A percentile compares a stretch with the other conserved stretches of the same genome.
These are phyloP conservation scores for Fraxinus pennsylvanica DNA, from an alignment of 257 asterid genomes.

Conservation along the genomic window DNA sequence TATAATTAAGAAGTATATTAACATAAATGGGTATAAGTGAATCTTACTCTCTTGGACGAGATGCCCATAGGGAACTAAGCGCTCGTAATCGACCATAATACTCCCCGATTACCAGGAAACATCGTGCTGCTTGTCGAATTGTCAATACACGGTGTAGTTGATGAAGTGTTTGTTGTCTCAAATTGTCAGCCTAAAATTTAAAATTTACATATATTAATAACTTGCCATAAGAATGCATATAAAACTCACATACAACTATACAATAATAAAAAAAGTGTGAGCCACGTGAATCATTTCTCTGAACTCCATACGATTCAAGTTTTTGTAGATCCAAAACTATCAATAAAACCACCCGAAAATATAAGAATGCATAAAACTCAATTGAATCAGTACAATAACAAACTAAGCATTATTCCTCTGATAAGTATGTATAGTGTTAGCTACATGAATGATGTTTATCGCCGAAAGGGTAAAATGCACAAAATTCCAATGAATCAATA, in stretches of 20 bases:
- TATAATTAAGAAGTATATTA: not conserved
- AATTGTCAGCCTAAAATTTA: constrained; percentile 73
- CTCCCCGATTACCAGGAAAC: constrained; percentile 87
- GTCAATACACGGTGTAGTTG: constrained; percentile 74
- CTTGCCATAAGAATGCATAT: too few relatives aligned
- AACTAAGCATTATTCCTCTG: too few relatives aligned
- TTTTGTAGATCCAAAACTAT: too few relatives aligned
- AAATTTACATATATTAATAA: not conserved
- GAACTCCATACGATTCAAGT: too few relatives aligned
- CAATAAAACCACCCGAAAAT: too few relatives aligned
- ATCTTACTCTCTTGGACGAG: constrained; percentile 93
- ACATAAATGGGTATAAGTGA: not conserved
- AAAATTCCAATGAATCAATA: not conserved
- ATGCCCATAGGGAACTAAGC: constrained; percentile 89
- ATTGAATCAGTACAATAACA: too few relatives aligned
- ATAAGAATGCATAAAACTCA: too few relatives aligned
- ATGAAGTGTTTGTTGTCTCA: constrained; percentile 87
- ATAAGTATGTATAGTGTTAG: too few relatives aligned
- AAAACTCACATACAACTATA: too few relatives aligned
- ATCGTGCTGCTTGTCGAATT: constrained; percentile 74
- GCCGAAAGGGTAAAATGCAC: not conserved
- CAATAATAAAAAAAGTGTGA: too few relatives aligned
- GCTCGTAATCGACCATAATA: constrained; percentile 88
- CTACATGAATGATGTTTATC: too few relatives aligned
- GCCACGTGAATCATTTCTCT: too few relatives aligned